Base-by-base conservation (phyloP, 768 basidiomycete genomes). In the Pleurotus tuoliensis region DNA sequence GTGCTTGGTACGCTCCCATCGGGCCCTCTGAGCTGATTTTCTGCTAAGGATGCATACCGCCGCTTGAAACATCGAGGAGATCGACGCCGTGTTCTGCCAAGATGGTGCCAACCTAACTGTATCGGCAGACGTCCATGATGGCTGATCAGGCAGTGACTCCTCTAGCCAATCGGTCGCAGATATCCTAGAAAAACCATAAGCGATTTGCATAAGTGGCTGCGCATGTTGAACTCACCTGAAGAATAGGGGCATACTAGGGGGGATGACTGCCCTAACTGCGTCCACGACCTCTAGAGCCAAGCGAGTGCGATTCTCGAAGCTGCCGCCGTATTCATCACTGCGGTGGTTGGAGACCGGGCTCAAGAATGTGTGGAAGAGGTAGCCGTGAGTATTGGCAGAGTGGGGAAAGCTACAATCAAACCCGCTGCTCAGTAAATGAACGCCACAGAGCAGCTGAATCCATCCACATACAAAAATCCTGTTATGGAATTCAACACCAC, bases 161-260 rank as follows among this genome's bases (percentile, higher is more conserved):
- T 79, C 77, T 7, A 82, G 69, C 79, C 86, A 84, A 58, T 87
- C 87, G 1, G 78, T 80, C 5, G 82, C 87, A 39, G 79, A 80
- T 22, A 88, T 63, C 16, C 78, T 75, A 40, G 40, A 4, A 16
- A 25, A 25, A 4, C 4, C 22, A 25, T 13, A n/a, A 20, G 27
- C 30, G 8, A 9, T 8, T 34, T 34, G 30, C 30, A 11, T 2
- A 18, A 47, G 20, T 9, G 9, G 1, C 18, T 9, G 41, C 48
- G 47, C 15, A 41, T 7, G 20, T 22, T n/a, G 25, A 15, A n/a
- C 27, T 16, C 55, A 78, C 78, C 86, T 76, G 55, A 81, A 71
- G 66, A 86, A 83, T 22, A 88, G 68, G 2, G 87, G 83, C 69
- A 78, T 78, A 16, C 73, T 65, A 3, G 67, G 64, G 0, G 78